A percentile compares a stretch with the other conserved stretches of the same genome.
These are phyloP conservation scores for Excoecaria agallocha DNA, from an alignment of 345 rosid genomes.

Conservation along the genomic window DNA sequence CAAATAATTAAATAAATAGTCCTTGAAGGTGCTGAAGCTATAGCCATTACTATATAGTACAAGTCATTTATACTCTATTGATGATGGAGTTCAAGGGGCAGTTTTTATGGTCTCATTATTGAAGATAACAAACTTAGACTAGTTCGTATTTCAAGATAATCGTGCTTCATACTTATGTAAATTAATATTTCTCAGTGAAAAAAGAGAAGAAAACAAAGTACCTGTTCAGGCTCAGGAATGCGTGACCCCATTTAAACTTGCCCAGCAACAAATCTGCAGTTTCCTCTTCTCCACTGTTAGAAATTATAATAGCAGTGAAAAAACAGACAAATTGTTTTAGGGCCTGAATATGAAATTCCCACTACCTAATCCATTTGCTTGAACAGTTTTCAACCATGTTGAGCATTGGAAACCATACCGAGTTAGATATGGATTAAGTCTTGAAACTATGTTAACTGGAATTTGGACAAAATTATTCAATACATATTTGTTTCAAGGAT, in stretches of 20 bases:
- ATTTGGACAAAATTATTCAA: not conserved
- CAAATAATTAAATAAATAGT: not conserved
- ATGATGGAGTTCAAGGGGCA: not conserved
- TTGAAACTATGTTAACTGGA: not conserved
- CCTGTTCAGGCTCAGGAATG: conserved; percentile 90
- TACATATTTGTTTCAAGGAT: not conserved
- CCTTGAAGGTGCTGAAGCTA: not conserved
- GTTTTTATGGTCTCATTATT: not conserved
- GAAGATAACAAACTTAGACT: conserved; percentile 4
- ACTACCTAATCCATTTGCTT: not conserved
- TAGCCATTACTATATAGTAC: not conserved
- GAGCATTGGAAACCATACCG: too few species aligned
- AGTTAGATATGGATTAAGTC: not conserved
- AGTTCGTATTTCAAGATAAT: not conserved
- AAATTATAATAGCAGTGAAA: conserved; percentile 13
- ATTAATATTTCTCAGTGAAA: not conserved
- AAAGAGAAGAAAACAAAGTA: conserved; percentile 20
- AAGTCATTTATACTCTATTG: not conserved
- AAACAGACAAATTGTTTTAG: not conserved
- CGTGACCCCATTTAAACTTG: conserved; percentile 99
- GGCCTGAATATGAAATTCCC: not conserved
- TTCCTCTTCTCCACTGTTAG: conserved; percentile 82
- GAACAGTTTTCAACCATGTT: not conserved
- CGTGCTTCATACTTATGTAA: not conserved
- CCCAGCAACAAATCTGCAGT: conserved; percentile 73